Conservation (phyloP, 1,284 basidiomycete species). For the Cystobasidiaceae sp. region DNA sequence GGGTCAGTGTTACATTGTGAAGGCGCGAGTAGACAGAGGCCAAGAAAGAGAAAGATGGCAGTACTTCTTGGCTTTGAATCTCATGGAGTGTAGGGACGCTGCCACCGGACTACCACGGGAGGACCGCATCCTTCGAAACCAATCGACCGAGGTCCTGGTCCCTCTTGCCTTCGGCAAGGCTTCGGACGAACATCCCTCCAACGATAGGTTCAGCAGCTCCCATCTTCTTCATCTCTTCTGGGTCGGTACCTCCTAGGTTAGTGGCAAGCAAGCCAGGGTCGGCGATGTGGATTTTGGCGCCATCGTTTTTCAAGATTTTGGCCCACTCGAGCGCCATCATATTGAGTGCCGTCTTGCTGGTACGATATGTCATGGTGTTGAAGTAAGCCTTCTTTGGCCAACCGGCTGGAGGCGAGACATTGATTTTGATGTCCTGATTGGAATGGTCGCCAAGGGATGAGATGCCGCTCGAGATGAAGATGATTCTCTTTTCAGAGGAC, state of each 20-base stretch:
- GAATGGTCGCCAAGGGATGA: not conserved
- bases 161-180: slow-evolving; percentile 20
- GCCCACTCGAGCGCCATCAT: slow-evolving; percentile 33
- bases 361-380: not conserved
- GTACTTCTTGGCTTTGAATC: not conserved
- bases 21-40: not conserved
- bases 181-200: slow-evolving; percentile 10
- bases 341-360: slow-evolving; percentile 30
- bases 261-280: slow-evolving; percentile 31
- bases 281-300: slow-evolving; percentile 9
- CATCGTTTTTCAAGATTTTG: slow-evolving; percentile 18
- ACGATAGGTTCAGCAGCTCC: slow-evolving; percentile 12
- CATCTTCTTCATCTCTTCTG: not conserved
- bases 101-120: not conserved
- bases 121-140: not conserved
- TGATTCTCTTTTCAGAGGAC: not conserved
- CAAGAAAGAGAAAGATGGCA: not conserved
- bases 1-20: no score
- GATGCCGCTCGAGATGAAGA: not conserved
- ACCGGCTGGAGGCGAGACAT: not conserved
- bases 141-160: not conserved
- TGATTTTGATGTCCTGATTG: not conserved
- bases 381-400: not conserved
- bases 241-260: slow-evolving; percentile 3
- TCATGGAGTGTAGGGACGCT: not conserved